Evolutionary conservation across 2,329 filamentous ascomycete species (phyloP), one percentile per base, ranked within the genome.

Genomic region (Xylaria digitata): DNA sequence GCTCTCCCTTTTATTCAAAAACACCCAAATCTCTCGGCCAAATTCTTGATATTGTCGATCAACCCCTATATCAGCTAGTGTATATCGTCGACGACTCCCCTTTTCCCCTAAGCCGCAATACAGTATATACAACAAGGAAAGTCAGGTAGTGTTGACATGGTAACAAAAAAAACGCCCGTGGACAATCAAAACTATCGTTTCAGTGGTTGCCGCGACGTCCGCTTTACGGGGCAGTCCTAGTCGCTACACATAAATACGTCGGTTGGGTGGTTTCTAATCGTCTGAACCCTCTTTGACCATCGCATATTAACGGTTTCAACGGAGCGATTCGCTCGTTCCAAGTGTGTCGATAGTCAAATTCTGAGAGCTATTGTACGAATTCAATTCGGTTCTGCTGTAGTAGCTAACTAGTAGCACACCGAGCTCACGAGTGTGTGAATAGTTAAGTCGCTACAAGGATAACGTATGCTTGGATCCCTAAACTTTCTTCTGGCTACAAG

Each of bases 1-100:
- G 23, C 50, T 17, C 56, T 56, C 65, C 55, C 55, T 54, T 48
- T 43, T 21, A 56, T 53, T 55, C 32, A 48, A 53, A 32, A 64
- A 56, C 8, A 61, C 57, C 37, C 9, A 61, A 50, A 57, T 53
- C 30, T 57, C 65, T 67, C 65, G 61, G 65, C 34, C 56, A 48
- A 65, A 56, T 61, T 60, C 45, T 40, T n/a, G 49, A 56, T 42
- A 50, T 32, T 34, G 65, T 37, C 65, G 37, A 45, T 64, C 61
- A 66, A 15, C 45, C n/a, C 13, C 58, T 40, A 55, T 13, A 65
- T 46, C 32, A 34, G 62, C 17, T 49, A 43, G 19, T 55, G 40
- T 43, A 21, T 26, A 9, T 30, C 26, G 5, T 48, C 49, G 55
- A n/a, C 46, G 37, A 59, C 54, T 53, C n/a, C 50, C n/a, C 8